Evolutionary conservation across 768 basidiomycete species (phyloP).

Genomic region (Amanita fuliginea): DNA sequence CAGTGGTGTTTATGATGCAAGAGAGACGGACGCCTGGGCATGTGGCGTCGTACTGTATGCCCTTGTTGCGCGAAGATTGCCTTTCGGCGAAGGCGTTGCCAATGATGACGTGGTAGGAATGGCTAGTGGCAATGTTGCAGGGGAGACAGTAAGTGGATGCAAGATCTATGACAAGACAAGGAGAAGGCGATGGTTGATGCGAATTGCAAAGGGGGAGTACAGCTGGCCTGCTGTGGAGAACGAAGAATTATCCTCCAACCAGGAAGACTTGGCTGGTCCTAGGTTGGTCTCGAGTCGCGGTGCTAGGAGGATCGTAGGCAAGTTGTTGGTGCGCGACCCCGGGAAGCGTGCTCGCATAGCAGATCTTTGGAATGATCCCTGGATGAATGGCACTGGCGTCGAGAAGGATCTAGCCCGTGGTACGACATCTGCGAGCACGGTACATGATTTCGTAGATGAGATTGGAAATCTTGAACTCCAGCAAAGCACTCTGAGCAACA

Average conservation of each 20-base stretch:
- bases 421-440: constrained; percentile 6
- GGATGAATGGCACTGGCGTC: constrained; percentile 26
- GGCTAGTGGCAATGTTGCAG: constrained; percentile 24
- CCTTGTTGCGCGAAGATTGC: constrained; percentile 55
- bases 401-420: constrained; percentile 5
- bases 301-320: constrained; percentile 42
- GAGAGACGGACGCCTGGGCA: constrained; percentile 84
- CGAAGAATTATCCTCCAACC: constrained; percentile 8
- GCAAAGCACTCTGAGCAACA: neutral
- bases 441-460: constrained; percentile 8
- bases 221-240: constrained; percentile 41
- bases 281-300: constrained; percentile 29
- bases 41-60: constrained; percentile 83
- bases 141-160: constrained; percentile 16
- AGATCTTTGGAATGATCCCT: constrained; percentile 52
- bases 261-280: constrained; percentile 23
- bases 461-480: constrained; percentile 2
- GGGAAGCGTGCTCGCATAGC: constrained; percentile 47
- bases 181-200: constrained; percentile 54
- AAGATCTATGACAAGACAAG: constrained; percentile 14
- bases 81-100: constrained; percentile 51
- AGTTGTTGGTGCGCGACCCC: constrained; percentile 63
- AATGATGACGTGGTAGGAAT: constrained; percentile 23
- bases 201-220: constrained; percentile 75
- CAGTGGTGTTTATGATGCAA: constrained; percentile 60